A percentile compares a stretch with the other conserved stretches of the same genome.
Conservation (phyloP, 176 grass and related monocot genomes). For the Hsuehochloa calcarea region DNA sequence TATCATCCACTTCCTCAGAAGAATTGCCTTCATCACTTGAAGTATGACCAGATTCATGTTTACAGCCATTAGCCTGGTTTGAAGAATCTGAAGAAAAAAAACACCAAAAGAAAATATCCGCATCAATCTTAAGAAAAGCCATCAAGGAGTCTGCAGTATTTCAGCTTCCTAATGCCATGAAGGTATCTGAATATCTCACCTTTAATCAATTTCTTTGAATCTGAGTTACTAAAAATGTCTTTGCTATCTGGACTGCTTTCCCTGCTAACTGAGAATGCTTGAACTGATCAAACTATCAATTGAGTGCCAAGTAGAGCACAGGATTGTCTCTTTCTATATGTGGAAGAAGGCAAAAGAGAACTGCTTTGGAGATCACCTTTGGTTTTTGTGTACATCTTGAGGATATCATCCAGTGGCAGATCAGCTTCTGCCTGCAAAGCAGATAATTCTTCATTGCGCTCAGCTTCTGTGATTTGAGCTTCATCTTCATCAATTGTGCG, state of each 20-base stretch:
- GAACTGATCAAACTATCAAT: conserved; percentile 66
- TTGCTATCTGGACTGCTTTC: conserved; percentile 55
- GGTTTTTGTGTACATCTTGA: conserved; percentile 49
- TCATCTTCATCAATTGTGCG: conserved; percentile 86
- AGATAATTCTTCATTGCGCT: conserved; percentile 75
- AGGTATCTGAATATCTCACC: conserved; percentile 69
- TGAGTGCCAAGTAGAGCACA: conserved; percentile 25
- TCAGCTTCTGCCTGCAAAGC: conserved; percentile 92
- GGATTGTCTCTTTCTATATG: conserved; percentile 9
- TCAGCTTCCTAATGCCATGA: conserved; percentile 34
- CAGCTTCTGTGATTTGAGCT: conserved; percentile 81
- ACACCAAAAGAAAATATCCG: conserved; percentile 23
- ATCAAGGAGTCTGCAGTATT: conserved; percentile 26
- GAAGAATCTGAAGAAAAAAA: conserved; percentile 55
- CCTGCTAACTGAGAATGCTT: conserved; percentile 92
- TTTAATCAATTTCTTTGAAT: conserved; percentile 58
- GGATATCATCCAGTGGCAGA: conserved; percentile 73
- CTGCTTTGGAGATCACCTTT: conserved; percentile 41
- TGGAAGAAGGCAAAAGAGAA: conserved; percentile 30
- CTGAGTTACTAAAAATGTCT: conserved; percentile 40
- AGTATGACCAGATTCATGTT: conserved; percentile 49
- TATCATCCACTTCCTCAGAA: conserved; percentile 46
- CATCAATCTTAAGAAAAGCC: conserved; percentile 31
- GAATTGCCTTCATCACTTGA: conserved; percentile 54
- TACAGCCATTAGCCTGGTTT: conserved; percentile 74